A percentile compares a stretch with the other conserved stretches of the same genome.
These are phyloP conservation scores for Cadophora luteo-olivacea DNA, from an alignment of 2,329 filamentous ascomycete genomes.

Conservation along the genomic window DNA sequence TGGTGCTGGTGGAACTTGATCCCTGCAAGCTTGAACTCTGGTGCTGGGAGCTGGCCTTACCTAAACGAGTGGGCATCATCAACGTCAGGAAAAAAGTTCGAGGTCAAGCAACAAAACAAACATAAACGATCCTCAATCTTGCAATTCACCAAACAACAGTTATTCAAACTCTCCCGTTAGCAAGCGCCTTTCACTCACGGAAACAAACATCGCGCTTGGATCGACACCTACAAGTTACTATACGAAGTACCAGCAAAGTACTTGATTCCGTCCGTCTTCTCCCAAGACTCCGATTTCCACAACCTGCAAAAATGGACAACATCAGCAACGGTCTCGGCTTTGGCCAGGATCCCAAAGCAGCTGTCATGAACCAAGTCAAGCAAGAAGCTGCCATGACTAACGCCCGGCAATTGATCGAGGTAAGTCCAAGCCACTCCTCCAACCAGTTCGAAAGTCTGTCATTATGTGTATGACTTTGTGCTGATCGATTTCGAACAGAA, in stretches of 20 bases:
- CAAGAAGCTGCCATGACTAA: slow-evolving; percentile 70
- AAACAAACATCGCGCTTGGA: too few relatives aligned
- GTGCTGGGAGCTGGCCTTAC: slow-evolving; percentile 18
- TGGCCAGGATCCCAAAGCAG: slow-evolving; percentile 41
- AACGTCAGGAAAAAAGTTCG: slow-evolving; percentile 25
- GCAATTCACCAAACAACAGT: neutral
- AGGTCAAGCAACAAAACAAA: neutral
- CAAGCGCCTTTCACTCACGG: too few relatives aligned
- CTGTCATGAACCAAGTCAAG: slow-evolving; percentile 60
- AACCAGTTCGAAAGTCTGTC: slow-evolving; percentile 46
- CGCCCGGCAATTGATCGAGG: slow-evolving; percentile 73
- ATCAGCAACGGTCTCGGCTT: slow-evolving; percentile 38
- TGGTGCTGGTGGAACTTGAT: neutral
- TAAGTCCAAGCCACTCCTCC: slow-evolving; percentile 50
- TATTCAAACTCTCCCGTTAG: neutral
- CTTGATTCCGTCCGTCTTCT: neutral
- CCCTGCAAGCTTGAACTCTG: slow-evolving; percentile 21
- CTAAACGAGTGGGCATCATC: slow-evolving; percentile 27
- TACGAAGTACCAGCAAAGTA: neutral
- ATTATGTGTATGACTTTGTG: slow-evolving; percentile 45
- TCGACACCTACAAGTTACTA: neutral
- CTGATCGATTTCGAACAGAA: slow-evolving; percentile 58
- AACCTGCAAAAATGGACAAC: slow-evolving; percentile 38
- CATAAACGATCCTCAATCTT: slow-evolving; percentile 1
- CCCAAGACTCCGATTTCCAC: neutral